A percentile compares a stretch with the other conserved stretches of the same genome.
Conservation (phyloP, 352 stramenopile species). For the Blastocystis sp. region DNA sequence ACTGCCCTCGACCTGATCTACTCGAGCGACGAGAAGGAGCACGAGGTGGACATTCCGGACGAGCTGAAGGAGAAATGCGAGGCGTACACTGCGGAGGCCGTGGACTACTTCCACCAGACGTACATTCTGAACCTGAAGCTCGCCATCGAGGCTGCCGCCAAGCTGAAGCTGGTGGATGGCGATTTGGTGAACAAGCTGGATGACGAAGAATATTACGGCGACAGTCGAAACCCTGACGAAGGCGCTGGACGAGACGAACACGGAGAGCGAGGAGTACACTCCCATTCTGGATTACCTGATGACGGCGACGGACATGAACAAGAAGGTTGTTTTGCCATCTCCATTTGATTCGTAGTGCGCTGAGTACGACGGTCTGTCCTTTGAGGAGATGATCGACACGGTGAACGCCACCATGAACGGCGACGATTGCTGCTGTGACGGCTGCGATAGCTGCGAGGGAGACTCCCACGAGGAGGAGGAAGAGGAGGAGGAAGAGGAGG, state of each 20-base stretch:
- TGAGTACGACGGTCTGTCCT: conserved; percentile 41
- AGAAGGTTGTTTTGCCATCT: neutral
- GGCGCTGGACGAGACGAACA: conserved; percentile 8
- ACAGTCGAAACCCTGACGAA: conserved; percentile 49
- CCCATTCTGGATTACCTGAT: conserved; percentile 24
- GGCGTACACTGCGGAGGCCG: neutral
- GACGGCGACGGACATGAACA: conserved; percentile 31
- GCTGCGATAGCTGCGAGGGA: neutral
- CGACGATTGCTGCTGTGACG: conserved; percentile 17
- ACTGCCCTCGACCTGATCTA: conserved; percentile 8
- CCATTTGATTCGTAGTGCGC: neutral
- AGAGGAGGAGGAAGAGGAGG: conserved; percentile 26
- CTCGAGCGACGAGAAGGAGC: neutral
- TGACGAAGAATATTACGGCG: conserved; percentile 26
- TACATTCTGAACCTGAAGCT: conserved; percentile 36
- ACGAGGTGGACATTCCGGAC: neutral
- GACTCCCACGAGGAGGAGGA: conserved; percentile 41
- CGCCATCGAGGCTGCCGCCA: conserved; percentile 1
- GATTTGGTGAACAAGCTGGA: conserved; percentile 13
- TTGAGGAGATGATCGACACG: conserved; percentile 33
- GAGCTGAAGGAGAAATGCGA: conserved; percentile 19
- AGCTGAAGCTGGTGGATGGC: conserved; percentile 2
- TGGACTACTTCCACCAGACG: conserved; percentile 24
- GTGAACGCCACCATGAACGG: conserved; percentile 11
- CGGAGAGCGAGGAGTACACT: neutral